phyloP scores from a whole-genome alignment of 2,329 filamentous ascomycete genomes.

The Alternaria triticimaculans region DNA sequence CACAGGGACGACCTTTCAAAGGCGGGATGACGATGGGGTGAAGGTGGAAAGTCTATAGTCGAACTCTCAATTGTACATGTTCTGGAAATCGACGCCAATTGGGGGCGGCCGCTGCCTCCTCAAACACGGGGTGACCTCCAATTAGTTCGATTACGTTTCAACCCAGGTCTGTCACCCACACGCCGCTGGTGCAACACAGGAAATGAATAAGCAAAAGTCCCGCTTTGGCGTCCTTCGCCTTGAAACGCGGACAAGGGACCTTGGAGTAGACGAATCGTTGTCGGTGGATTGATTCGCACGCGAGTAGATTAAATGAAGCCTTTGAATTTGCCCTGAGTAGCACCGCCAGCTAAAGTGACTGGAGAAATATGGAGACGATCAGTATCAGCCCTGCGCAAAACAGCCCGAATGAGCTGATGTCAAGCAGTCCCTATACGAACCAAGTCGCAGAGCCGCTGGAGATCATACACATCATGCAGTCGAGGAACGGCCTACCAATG shows the following conservation, averaged over 20 bases:
- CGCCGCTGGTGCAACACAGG: conserved; percentile 11
- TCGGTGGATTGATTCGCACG: conserved; percentile 6
- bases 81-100: conserved; percentile 27
- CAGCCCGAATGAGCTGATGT: conserved; percentile 24
- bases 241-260: conserved; percentile 20
- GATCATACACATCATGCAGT: conserved; percentile 16
- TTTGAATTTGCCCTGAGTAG: neutral
- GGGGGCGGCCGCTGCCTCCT: conserved; percentile 25
- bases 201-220: conserved; percentile 18
- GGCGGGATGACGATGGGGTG: conserved; percentile 10
- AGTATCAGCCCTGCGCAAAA: conserved; percentile 37
- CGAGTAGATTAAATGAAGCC: conserved; percentile 17
- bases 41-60: conserved; percentile 18
- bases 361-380: conserved; percentile 4
- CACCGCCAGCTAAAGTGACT: conserved; percentile 7
- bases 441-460: conserved; percentile 35
- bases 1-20: conserved; percentile 5
- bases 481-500: conserved; percentile 3
- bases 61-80: neutral
- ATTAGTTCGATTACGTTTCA: conserved; percentile 25
- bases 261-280: conserved; percentile 1
- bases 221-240: conserved; percentile 13
- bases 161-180: conserved; percentile 16
- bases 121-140: conserved; percentile 23
- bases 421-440: conserved; percentile 30